Evolutionary conservation across 1,139 yeast species (phyloP), one percentile per base, ranked within the genome.

Genomic region (Nadsonia starkeyi-henricii): DNA sequence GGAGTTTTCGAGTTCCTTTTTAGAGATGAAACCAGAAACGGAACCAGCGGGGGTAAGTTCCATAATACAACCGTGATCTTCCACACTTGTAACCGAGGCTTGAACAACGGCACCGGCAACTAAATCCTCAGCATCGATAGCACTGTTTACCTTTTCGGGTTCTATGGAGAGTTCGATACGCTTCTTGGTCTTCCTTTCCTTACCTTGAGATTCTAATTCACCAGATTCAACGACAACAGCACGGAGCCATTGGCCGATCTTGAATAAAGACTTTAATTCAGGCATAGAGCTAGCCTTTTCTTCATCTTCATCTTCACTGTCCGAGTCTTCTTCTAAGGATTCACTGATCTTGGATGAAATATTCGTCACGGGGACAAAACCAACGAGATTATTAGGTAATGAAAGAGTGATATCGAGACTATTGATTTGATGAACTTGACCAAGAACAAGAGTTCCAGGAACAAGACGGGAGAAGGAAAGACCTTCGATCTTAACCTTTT

Each of bases 41-140:
- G 48, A 47, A 9, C 65, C 69, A 15, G 70, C 65, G 48, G 72
- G 67, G 21, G 96, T 96, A 28, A 84, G 65, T 57, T 81, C 83
- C 47, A 89, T 67, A 51, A 85, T 77, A 17, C 80, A 74, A 65
- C 98, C 98, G 61, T 85, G 96, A 60, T 91, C 98, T 71, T 91
- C 97, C 21, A 85, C 67, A 47, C 94, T 82, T 51, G 72, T 73
- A 18, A 91, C 79, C 1, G 86, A 72, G 28, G 81, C 88, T 66
- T 91, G 98, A 2, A 91, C 61, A 7, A 81, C 62, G 56, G 76
- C 72, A 41, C 88, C 88, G 51, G 85, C 65, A 61, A 85, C 95
- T 47, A 81, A 91, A 47, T 79, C 89, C 45, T 74, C 79, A n/a
- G 67, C 66, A 47, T 73, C 80, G 49, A 86, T 65, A 19, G 68